Conservation (phyloP, 495 filamentous ascomycete genomes). For the Parathielavia hyrcaniae region DNA sequence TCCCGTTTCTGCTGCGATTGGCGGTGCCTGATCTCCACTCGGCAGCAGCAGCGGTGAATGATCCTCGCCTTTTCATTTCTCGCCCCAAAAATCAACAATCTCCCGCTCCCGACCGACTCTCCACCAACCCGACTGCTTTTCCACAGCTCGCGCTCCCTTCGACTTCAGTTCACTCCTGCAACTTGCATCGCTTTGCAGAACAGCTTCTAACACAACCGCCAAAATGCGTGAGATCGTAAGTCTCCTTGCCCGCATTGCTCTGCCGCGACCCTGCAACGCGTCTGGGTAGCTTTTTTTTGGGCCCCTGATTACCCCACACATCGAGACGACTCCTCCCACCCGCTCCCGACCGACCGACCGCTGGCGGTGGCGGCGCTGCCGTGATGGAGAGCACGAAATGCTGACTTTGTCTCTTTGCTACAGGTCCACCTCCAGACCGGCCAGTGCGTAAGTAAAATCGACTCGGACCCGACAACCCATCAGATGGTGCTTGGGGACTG, state of each 20-base stretch:
- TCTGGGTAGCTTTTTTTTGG: conserved; percentile 42
- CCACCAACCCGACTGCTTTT: conserved; percentile 26
- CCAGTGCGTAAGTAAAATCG: conserved; percentile 78
- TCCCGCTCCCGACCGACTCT: conserved; percentile 26
- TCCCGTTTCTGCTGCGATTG: conserved; percentile 20
- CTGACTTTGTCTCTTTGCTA: conserved; percentile 34
- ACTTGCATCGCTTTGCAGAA: conserved; percentile 28
- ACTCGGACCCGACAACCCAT: conserved; percentile 23
- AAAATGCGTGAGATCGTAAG: conserved; percentile 94
- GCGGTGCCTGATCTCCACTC: conserved; percentile 33
- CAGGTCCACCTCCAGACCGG: conserved; percentile 99
- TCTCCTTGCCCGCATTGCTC: conserved; percentile 33
- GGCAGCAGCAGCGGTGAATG: conserved; percentile 32
- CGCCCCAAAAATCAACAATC: conserved; percentile 39
- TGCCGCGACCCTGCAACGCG: conserved; percentile 64
- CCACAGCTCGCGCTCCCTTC: conserved; percentile 10
- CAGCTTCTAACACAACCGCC: conserved; percentile 32
- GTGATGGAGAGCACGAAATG: conserved; percentile 18
- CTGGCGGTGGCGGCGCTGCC: conserved; percentile 18
- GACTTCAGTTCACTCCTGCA: conserved; percentile 20
- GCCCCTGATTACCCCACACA: conserved; percentile 39
- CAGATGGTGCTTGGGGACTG: conserved; percentile 14
- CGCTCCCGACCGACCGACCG: conserved; percentile 10
- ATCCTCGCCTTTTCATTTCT: conserved; percentile 27
- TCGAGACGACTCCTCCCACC: not conserved